A percentile compares a stretch with the other conserved stretches of the same genome.
Conservation (phyloP, 2,329 filamentous ascomycete species). For the Paraconiothyrium brasiliense region DNA sequence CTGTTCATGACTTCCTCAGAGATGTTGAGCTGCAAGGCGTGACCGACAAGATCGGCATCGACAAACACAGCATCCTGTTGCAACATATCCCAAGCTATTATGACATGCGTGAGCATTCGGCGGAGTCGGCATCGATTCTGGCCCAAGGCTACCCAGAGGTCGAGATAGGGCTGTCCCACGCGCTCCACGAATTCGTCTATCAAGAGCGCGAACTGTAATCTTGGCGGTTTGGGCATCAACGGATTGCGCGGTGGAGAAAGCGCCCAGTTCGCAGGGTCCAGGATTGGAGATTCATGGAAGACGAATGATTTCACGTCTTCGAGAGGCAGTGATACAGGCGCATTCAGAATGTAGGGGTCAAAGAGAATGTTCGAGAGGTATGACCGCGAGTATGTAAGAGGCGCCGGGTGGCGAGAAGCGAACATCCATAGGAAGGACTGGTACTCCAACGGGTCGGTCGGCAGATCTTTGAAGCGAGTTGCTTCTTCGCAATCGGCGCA, state of each 20-base stretch:
- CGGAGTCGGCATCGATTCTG: slow-evolving; percentile 91
- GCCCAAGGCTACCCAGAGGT: slow-evolving; percentile 83
- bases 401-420: slow-evolving; percentile 81
- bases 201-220: slow-evolving; percentile 71
- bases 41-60: slow-evolving; percentile 54
- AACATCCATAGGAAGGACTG: slow-evolving; percentile 77
- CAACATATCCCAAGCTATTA: slow-evolving; percentile 83
- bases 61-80: slow-evolving; percentile 73
- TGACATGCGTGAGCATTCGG: slow-evolving; percentile 85
- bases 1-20: slow-evolving; percentile 67
- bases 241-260: slow-evolving; percentile 65
- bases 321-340: slow-evolving; percentile 78
- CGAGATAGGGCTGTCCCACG: slow-evolving; percentile 75
- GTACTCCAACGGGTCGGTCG: slow-evolving; percentile 46
- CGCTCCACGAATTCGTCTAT: slow-evolving; percentile 75
- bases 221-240: slow-evolving; percentile 70
- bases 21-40: slow-evolving; percentile 44
- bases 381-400: slow-evolving; percentile 83
- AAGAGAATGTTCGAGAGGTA: slow-evolving; percentile 80
- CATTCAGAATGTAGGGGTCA: slow-evolving; percentile 69
- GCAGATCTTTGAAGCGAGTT: slow-evolving; percentile 40
- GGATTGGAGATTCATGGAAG: slow-evolving; percentile 74
- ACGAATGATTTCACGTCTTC: slow-evolving; percentile 82
- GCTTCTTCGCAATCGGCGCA: slow-evolving; percentile 75
- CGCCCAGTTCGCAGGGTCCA: slow-evolving; percentile 78